phyloP scores from a whole-genome alignment of 495 filamentous ascomycete genomes.

The Aspergillus olivimuriae region DNA sequence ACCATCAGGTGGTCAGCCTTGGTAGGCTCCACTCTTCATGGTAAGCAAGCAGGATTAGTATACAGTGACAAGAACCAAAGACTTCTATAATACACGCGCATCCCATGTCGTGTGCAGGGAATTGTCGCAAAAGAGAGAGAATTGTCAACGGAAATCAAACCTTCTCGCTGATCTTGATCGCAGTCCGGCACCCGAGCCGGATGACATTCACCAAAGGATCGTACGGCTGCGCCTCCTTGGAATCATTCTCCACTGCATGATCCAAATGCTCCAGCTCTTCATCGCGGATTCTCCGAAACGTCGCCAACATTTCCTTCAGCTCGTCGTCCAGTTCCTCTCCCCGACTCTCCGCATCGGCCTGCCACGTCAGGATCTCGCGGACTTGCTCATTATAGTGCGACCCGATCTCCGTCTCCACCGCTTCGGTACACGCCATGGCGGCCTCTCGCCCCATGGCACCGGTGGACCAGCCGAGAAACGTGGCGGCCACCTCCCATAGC shows the following conservation, averaged over 20 bases:
- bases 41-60: no score
- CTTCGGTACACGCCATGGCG: constrained; percentile 98
- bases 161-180: constrained; percentile 89
- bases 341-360: constrained; percentile 50
- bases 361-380: constrained; percentile 70
- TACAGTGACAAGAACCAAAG: no score
- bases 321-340: constrained; percentile 78
- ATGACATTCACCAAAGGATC: constrained; percentile 85
- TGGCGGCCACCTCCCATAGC: constrained; percentile 77
- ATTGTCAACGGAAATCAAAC: no score
- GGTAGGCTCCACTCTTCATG: no score
- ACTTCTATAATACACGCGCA: no score
- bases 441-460: constrained; percentile 88
- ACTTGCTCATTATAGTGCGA: constrained; percentile 95
- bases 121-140: no score
- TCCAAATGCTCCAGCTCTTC: constrained; percentile 97
- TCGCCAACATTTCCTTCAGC: constrained; percentile 62
- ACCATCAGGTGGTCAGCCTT: no score
- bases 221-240: constrained; percentile 81
- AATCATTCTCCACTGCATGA: constrained; percentile 87
- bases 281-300: constrained; percentile 79
- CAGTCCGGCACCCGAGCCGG: constrained; percentile 76
- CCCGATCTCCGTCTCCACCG: constrained; percentile 97
- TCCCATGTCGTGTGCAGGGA: no score
- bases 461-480: constrained; percentile 82